These are phyloP conservation scores for Aspergillus bertholletiae DNA, from an alignment of 495 filamentous ascomycete genomes.

Conservation along the genomic window DNA sequence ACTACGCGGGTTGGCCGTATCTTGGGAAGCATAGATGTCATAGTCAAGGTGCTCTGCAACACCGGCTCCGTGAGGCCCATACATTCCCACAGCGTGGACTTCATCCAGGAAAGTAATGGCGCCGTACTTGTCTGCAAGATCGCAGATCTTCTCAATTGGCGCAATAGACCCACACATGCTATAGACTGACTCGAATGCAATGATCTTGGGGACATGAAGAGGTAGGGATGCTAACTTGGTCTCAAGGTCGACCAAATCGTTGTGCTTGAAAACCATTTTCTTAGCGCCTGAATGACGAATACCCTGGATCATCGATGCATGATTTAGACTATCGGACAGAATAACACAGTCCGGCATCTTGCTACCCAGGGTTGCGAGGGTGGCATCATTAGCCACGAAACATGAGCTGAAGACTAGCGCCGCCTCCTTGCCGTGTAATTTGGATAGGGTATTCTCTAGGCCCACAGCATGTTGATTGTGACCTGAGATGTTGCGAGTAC, in stretches of 20 bases:
- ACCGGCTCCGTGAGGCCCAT: slow-evolving; percentile 91
- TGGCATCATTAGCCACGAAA: slow-evolving; percentile 98
- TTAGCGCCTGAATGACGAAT: slow-evolving; percentile 94
- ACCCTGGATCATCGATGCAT: slow-evolving; percentile 99
- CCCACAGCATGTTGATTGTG: slow-evolving; percentile 92
- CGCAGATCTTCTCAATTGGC: slow-evolving; percentile 91
- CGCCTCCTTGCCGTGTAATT: slow-evolving; percentile 85
- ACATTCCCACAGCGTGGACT: slow-evolving; percentile 99
- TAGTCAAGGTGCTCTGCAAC: slow-evolving; percentile 97
- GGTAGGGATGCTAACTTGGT: slow-evolving; percentile 85
- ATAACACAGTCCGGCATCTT: slow-evolving; percentile 97
- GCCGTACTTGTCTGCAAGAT: slow-evolving; percentile 95
- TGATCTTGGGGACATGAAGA: slow-evolving; percentile 85
- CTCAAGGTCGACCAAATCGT: slow-evolving; percentile 87
- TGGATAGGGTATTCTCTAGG: slow-evolving; percentile 80
- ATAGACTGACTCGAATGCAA: slow-evolving; percentile 97
- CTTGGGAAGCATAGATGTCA: slow-evolving; percentile 53
- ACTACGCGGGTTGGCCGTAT: slow-evolving; percentile 58
- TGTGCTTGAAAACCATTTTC: slow-evolving; percentile 99
- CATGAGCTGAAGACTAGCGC: slow-evolving; percentile 95
- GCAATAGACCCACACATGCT: slow-evolving; percentile 98
- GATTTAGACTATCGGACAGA: slow-evolving; percentile 90
- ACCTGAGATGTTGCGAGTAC: slow-evolving; percentile 95
- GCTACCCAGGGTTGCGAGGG: slow-evolving; percentile 89
- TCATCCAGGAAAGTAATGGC: slow-evolving; percentile 97